A percentile compares a stretch with the other conserved stretches of the same genome.
Evolutionary conservation across 2,329 filamentous ascomycete species (phyloP).

Genomic region (Aureobasidium sp.): DNA sequence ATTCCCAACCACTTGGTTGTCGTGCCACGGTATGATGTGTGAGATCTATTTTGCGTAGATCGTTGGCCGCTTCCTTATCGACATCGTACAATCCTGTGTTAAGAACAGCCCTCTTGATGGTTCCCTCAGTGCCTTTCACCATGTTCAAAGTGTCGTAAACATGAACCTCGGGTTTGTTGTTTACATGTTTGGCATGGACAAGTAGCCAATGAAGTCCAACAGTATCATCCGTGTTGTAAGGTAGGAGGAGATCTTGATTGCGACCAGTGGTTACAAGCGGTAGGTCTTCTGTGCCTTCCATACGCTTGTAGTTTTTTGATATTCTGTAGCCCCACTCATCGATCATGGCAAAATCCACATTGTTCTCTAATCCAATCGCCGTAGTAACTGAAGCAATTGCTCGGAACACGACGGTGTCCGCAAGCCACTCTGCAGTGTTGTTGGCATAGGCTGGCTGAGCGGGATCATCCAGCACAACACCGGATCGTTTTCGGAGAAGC

Average conservation of each 20-base stretch:
- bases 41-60: background rate
- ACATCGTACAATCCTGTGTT: background rate
- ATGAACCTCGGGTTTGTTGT: background rate
- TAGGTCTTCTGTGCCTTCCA: background rate
- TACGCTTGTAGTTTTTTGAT: background rate
- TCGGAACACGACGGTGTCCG: background rate
- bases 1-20: background rate
- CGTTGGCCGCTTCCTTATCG: too few relatives aligned
- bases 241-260: background rate
- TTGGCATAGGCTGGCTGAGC: background rate
- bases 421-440: background rate
- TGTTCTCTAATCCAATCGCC: background rate
- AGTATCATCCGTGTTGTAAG: background rate
- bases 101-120: background rate
- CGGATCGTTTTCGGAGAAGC: background rate
- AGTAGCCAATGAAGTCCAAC: background rate
- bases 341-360: background rate
- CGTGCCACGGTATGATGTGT: background rate
- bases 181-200: background rate
- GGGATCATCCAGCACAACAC: background rate
- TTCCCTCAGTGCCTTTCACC: background rate
- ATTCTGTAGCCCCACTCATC: background rate
- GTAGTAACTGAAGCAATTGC: conserved; percentile 2
- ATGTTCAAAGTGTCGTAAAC: background rate
- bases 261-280: background rate